phyloP scores from a whole-genome alignment of 1,284 basidiomycete species.

The Tilletiaria anomala region DNA sequence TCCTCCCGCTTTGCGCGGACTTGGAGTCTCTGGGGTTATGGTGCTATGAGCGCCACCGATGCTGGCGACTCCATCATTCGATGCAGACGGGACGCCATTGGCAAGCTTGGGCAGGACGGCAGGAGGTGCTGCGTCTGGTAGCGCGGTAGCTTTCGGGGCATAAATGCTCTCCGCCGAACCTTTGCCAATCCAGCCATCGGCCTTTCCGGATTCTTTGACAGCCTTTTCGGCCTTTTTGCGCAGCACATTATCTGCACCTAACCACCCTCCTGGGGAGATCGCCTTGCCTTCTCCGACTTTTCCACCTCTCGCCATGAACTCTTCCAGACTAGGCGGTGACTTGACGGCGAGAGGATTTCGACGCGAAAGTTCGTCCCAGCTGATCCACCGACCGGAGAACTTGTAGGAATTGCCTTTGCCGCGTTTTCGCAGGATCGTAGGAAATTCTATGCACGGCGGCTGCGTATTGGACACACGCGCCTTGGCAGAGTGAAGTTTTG shows the following conservation, averaged over 20 bases:
- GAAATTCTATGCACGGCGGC: slow-evolving; percentile 16
- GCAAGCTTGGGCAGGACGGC: too few relatives aligned
- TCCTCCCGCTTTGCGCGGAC: too few relatives aligned
- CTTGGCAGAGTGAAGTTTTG: not conserved
- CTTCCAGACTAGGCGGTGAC: slow-evolving; percentile 9
- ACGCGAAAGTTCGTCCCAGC: slow-evolving; percentile 15
- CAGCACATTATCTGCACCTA: not conserved
- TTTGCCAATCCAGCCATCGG: too few relatives aligned
- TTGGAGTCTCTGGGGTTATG: too few relatives aligned
- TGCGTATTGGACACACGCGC: slow-evolving; percentile 3
- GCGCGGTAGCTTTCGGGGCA: too few relatives aligned
- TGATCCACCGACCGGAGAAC: slow-evolving; percentile 11
- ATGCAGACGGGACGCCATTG: too few relatives aligned
- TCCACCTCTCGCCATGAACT: slow-evolving; percentile 5
- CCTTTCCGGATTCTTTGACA: too few relatives aligned
- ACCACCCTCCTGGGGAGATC: not conserved
- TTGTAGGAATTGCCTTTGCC: slow-evolving; percentile 17
- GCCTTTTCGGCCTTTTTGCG: not conserved
- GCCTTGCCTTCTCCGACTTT: slow-evolving; percentile 8
- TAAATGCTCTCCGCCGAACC: too few relatives aligned
- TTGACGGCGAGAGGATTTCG: slow-evolving; percentile 16
- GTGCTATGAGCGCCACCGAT: too few relatives aligned
- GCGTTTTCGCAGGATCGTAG: slow-evolving; percentile 11
- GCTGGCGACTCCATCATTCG: too few relatives aligned
- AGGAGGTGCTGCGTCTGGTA: too few relatives aligned